Conservation (phyloP, 768 basidiomycete genomes). For the Lentinula lateritia region DNA sequence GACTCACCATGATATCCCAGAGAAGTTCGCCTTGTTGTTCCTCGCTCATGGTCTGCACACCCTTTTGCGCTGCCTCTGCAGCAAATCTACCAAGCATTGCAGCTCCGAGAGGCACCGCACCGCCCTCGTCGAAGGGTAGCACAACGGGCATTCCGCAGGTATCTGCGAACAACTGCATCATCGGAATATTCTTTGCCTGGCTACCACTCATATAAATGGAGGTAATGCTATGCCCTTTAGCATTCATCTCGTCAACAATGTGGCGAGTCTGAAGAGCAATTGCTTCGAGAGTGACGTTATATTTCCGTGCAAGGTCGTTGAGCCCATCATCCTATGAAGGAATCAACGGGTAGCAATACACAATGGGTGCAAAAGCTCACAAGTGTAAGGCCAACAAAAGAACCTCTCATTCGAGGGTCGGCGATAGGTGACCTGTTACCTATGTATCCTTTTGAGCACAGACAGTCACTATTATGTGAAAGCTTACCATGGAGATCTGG, state of each 20-base stretch:
- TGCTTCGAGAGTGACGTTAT: slow-evolving; percentile 86
- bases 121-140: slow-evolving; percentile 68
- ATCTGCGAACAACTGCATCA: slow-evolving; percentile 90
- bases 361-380: slow-evolving; percentile 26
- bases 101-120: slow-evolving; percentile 86
- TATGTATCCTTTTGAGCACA: slow-evolving; percentile 20
- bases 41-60: slow-evolving; percentile 27
- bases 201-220: slow-evolving; percentile 91
- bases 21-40: slow-evolving; percentile 57
- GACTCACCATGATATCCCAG: slow-evolving; percentile 85
- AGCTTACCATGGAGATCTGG: slow-evolving; percentile 84
- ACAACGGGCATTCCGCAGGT: slow-evolving; percentile 79
- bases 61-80: slow-evolving; percentile 39
- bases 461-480: not conserved
- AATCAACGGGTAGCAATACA: not conserved
- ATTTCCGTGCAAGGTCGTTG: slow-evolving; percentile 81
- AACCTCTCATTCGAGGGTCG: slow-evolving; percentile 92
- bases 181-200: slow-evolving; percentile 81
- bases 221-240: slow-evolving; percentile 72
- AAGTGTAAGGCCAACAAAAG: slow-evolving; percentile 81
- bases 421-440: slow-evolving; percentile 97
- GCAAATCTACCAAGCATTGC: slow-evolving; percentile 94
- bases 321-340: slow-evolving; percentile 57
- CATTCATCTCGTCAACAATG: slow-evolving; percentile 88
- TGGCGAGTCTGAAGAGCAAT: slow-evolving; percentile 94